These are phyloP conservation scores for Eucalyptus tenuipes DNA, from an alignment of 345 rosid genomes.

Conservation along the genomic window DNA sequence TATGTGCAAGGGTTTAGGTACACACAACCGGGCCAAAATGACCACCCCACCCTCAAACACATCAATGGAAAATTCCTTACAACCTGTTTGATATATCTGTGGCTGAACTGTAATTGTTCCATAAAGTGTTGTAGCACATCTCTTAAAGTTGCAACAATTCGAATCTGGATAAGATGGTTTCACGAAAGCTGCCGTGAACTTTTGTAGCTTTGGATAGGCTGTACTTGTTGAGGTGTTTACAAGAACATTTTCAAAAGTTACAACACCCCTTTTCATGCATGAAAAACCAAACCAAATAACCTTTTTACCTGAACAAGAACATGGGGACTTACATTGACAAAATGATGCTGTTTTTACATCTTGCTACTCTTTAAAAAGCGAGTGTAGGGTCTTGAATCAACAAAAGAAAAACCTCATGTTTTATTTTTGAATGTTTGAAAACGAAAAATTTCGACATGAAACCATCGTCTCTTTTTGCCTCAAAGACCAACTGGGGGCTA, in stretches of 20 bases:
- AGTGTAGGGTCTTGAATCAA: neutral
- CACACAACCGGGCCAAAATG: neutral
- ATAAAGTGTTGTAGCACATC: neutral
- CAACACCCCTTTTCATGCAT: fast-evolving
- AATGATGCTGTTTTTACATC: neutral
- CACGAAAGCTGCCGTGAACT: fast-evolving
- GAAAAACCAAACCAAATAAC: neutral
- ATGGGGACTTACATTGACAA: neutral
- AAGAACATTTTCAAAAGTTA: neutral
- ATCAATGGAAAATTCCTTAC: neutral
- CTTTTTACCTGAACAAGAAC: fast-evolving
- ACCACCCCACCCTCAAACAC: neutral
- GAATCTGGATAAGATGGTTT: neutral
- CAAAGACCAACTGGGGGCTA: neutral
- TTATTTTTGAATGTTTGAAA: neutral
- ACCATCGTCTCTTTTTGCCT: neutral
- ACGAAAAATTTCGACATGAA: neutral
- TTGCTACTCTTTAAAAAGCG: neutral
- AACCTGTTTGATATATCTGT: neutral
- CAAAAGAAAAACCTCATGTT: neutral
- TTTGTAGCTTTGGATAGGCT: neutral
- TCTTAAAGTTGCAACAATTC: neutral
- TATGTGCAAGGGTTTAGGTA: neutral
- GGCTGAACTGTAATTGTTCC: neutral
- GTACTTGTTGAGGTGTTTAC: neutral